Conservation (phyloP, 805 yeast genomes). For the Saccharomycopsis schoenii region DNA sequence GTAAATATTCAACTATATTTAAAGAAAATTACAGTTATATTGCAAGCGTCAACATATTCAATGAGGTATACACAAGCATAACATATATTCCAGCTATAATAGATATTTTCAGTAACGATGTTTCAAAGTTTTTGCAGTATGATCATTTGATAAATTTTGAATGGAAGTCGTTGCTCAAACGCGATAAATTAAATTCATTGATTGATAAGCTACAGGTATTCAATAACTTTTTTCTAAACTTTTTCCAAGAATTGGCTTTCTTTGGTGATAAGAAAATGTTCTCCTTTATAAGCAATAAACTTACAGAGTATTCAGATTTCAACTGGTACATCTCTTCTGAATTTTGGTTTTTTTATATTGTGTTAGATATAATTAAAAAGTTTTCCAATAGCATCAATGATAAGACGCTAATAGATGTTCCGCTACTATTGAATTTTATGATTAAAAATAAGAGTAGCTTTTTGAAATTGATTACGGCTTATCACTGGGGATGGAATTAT, state of each 20-base stretch:
- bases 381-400: background rate
- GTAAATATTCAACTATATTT: slow-evolving; percentile 8
- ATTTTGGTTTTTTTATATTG: slow-evolving; percentile 16
- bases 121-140: background rate
- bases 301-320: slow-evolving; percentile 3
- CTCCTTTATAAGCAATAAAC: background rate
- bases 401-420: background rate
- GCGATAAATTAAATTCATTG: background rate
- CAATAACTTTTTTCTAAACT: slow-evolving; percentile 10
- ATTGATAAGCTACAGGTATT: slow-evolving; percentile 12
- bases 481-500: slow-evolving; percentile 19
- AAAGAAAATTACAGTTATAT: slow-evolving; percentile 12
- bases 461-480: slow-evolving; percentile 11
- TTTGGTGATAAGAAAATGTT: slow-evolving; percentile 14
- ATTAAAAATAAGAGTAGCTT: slow-evolving; percentile 7
- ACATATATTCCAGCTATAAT: slow-evolving; percentile 14
- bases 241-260: slow-evolving; percentile 17
- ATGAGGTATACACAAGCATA: slow-evolving; percentile 5
- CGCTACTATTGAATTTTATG: background rate
- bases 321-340: slow-evolving; percentile 16
- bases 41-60: slow-evolving; percentile 13
- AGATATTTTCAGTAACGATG: background rate
- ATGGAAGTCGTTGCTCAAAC: background rate
- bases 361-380: slow-evolving; percentile 6
- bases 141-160: background rate